Evolutionary conservation across 2,329 filamentous ascomycete species (phyloP).

Genomic region (Botrytis galanthina): DNA sequence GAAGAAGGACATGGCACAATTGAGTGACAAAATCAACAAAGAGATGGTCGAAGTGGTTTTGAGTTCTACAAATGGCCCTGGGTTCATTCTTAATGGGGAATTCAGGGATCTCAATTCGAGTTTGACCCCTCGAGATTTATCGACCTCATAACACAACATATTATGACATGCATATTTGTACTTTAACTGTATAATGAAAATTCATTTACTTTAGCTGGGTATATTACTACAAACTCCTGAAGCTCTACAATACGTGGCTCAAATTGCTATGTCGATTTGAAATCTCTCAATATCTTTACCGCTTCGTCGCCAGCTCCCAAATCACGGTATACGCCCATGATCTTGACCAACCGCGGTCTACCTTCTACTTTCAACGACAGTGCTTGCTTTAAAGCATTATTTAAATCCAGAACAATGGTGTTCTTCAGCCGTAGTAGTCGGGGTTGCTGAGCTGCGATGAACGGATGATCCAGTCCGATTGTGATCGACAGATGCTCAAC

Average conservation of each 20-base stretch:
- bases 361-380: slow-evolving; percentile 43
- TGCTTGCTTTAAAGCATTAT: slow-evolving; percentile 58
- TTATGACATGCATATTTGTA: slow-evolving; percentile 33
- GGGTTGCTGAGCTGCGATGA: slow-evolving; percentile 55
- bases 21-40: slow-evolving; percentile 67
- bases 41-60: slow-evolving; percentile 75
- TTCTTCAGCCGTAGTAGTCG: slow-evolving; percentile 57
- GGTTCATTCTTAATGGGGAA: slow-evolving; percentile 80
- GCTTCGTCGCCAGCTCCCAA: slow-evolving; percentile 60
- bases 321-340: slow-evolving; percentile 59
- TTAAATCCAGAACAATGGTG: slow-evolving; percentile 63
- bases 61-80: slow-evolving; percentile 83
- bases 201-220: slow-evolving; percentile 30
- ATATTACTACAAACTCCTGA: slow-evolving; percentile 42
- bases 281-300: slow-evolving; percentile 47
- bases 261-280: slow-evolving; percentile 29
- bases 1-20: slow-evolving; percentile 69
- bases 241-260: slow-evolving; percentile 41
- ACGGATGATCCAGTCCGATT: slow-evolving; percentile 59
- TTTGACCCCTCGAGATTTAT: slow-evolving; percentile 52
- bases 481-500: slow-evolving; percentile 50
- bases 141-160: slow-evolving; percentile 41
- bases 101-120: slow-evolving; percentile 62
- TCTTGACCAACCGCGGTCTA: slow-evolving; percentile 48
- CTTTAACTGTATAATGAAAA: slow-evolving; percentile 43